Evolutionary conservation across 192 early-diverging fungal species (phyloP).

Genomic region (Entomortierella lignicola): DNA sequence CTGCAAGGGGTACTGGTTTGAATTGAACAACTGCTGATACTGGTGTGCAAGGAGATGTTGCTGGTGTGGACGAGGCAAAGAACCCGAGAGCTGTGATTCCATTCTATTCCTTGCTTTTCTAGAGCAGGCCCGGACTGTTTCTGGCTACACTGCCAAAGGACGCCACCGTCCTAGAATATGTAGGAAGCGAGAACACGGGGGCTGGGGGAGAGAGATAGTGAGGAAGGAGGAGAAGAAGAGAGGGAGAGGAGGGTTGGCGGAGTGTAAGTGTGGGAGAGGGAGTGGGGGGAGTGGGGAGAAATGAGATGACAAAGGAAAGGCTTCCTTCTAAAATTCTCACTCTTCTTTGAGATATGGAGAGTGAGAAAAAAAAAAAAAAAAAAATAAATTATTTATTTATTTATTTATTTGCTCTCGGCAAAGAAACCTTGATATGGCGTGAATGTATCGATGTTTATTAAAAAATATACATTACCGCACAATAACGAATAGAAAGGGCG

Average conservation of each 20-base stretch:
- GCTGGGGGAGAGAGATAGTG: neutral
- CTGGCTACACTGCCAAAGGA: neutral
- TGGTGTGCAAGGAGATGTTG: neutral
- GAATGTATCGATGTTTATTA: too few relatives aligned
- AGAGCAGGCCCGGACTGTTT: neutral
- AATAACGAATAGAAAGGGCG: too few relatives aligned
- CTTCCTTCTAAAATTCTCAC: neutral
- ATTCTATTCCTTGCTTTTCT: neutral
- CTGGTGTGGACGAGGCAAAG: constrained; percentile 15
- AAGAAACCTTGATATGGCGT: too few relatives aligned
- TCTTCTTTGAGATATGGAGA: neutral
- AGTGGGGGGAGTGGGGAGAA: neutral
- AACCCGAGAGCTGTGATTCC: constrained; percentile 25
- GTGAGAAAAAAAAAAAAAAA: constrained; percentile 1
- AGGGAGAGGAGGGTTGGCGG: neutral
- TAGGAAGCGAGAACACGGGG: neutral
- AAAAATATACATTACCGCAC: too few relatives aligned
- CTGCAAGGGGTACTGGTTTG: constrained; percentile 22
- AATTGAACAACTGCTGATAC: constrained; percentile 10
- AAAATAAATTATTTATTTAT: too few relatives aligned
- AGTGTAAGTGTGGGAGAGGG: neutral
- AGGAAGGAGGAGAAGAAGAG: neutral
- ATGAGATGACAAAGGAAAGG: neutral
- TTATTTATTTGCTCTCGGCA: too few relatives aligned
- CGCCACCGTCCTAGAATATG: neutral